Percentiles rank a stretch among this genome's conserved stretches.
phyloP scores from a whole-genome alignment of 306 rosid genomes.

The Pueraria montana region DNA sequence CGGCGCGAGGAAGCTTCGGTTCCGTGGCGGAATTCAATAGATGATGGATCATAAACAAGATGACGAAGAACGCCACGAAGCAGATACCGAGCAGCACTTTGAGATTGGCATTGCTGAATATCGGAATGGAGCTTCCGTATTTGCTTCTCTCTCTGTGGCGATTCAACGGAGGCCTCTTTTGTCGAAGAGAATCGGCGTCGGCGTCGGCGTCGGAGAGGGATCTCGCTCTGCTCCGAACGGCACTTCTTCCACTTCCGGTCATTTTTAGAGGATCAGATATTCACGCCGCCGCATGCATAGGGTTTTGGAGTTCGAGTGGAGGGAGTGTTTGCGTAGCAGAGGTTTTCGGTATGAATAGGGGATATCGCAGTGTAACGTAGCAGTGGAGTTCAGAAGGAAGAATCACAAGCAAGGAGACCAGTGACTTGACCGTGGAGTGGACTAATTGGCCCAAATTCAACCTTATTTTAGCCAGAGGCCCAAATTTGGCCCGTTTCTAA shows the following conservation, averaged over 20 bases:
- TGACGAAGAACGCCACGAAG: slow-evolving; percentile 63
- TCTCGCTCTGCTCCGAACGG: slow-evolving; percentile 64
- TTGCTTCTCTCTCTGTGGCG: slow-evolving; percentile 58
- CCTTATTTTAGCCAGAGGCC: too few species aligned
- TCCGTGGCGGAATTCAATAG: slow-evolving; percentile 48
- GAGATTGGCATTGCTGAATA: slow-evolving; percentile 61
- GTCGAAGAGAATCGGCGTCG: slow-evolving; percentile 50
- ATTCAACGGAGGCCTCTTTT: slow-evolving; percentile 41
- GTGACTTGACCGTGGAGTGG: background rate
- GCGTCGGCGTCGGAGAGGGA: slow-evolving; percentile 54
- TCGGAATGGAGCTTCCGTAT: slow-evolving; percentile 58
- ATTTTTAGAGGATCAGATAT: slow-evolving; percentile 46
- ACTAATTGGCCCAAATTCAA: background rate
- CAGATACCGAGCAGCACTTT: slow-evolving; percentile 61
- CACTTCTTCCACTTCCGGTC: slow-evolving; percentile 68
- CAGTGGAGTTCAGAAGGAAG: background rate
- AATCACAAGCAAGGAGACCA: background rate
- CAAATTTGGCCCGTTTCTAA: too few species aligned
- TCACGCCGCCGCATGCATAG: slow-evolving; percentile 28
- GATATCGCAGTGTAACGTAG: background rate
- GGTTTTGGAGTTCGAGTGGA: background rate
- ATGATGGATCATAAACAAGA: slow-evolving; percentile 62
- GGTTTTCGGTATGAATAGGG: background rate
- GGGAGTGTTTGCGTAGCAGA: slow-evolving; percentile 4
- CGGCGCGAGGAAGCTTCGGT: slow-evolving; percentile 60